Conservation (phyloP, 2,329 filamentous ascomycete genomes). For the Trichoderma atrobrunneum region DNA sequence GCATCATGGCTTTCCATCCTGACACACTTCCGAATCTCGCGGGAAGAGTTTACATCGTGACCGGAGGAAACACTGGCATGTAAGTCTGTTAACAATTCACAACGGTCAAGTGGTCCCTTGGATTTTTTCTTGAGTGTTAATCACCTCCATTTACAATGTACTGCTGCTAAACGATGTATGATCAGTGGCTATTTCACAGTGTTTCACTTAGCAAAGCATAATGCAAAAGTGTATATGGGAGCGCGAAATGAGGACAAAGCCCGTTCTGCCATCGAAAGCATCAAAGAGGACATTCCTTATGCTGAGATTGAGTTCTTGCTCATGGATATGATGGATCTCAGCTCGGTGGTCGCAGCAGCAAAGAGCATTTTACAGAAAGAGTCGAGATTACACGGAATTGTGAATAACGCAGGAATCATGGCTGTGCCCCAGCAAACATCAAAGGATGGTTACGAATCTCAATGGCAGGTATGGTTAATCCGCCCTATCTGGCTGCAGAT, state of each 20-base stretch:
- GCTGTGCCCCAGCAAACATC: neutral
- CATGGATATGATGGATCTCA: neutral
- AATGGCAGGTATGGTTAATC: neutral
- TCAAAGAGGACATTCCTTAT: neutral
- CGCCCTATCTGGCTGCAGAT: neutral
- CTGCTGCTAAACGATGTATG: neutral
- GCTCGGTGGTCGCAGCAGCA: neutral
- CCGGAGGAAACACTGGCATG: neutral
- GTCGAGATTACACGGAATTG: neutral
- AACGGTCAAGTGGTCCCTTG: neutral
- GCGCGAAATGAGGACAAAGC: neutral
- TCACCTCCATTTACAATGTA: neutral
- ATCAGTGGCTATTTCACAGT: neutral
- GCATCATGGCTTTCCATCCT: neutral
- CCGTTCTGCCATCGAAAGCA: neutral
- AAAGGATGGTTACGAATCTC: neutral
- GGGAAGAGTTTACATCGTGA: neutral
- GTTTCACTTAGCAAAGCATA: neutral
- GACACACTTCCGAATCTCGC: neutral
- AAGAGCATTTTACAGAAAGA: neutral
- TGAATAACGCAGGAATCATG: neutral
- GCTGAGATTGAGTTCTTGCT: neutral
- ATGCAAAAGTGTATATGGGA: neutral
- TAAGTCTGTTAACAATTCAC: neutral
- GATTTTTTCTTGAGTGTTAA: neutral